Percentiles rank a stretch among this genome's conserved stretches.
Evolutionary conservation across 306 rosid genomes (phyloP).

Genomic region (Astragalus membranaceus): DNA sequence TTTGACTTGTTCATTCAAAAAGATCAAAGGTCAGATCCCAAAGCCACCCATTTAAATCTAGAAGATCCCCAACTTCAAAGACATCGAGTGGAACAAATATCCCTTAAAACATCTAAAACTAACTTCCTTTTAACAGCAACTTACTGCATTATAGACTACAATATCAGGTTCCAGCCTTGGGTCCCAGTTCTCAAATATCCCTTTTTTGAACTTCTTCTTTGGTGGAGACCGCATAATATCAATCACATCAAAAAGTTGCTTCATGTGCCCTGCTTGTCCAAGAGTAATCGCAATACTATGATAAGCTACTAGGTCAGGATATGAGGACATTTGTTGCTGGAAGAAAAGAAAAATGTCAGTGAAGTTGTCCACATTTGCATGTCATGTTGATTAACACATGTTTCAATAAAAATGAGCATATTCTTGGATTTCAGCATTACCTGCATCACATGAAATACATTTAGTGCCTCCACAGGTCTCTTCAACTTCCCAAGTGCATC

Average conservation of each 20-base stretch:
- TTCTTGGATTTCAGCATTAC: slow-evolving; percentile 28
- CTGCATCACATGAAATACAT: slow-evolving; percentile 78
- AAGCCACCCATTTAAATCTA: slow-evolving; percentile 9
- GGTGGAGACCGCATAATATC: slow-evolving; percentile 85
- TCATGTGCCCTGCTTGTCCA: slow-evolving; percentile 91
- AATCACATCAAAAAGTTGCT: slow-evolving; percentile 88
- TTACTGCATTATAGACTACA: slow-evolving; percentile 74
- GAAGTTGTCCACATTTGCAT: slow-evolving; percentile 8
- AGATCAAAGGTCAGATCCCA: not conserved
- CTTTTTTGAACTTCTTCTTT: slow-evolving; percentile 67
- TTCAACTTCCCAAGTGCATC: slow-evolving; percentile 84
- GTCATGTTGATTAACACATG: slow-evolving; percentile 6
- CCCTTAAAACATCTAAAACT: not conserved
- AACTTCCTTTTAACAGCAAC: slow-evolving; percentile 27
- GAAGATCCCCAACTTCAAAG: slow-evolving; percentile 19
- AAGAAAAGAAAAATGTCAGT: slow-evolving; percentile 31
- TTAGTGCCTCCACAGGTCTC: slow-evolving; percentile 92
- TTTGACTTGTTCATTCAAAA: slow-evolving; percentile 11
- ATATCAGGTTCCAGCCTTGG: slow-evolving; percentile 87
- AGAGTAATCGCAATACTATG: slow-evolving; percentile 84
- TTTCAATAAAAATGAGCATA: slow-evolving; percentile 18
- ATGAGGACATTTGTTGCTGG: slow-evolving; percentile 87
- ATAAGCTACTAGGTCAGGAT: slow-evolving; percentile 91
- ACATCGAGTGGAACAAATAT: not conserved
- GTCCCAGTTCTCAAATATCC: slow-evolving; percentile 76